A percentile compares a stretch with the other conserved stretches of the same genome.
Conservation (phyloP, 2,329 filamentous ascomycete genomes). For the Fusarium scirpi region DNA sequence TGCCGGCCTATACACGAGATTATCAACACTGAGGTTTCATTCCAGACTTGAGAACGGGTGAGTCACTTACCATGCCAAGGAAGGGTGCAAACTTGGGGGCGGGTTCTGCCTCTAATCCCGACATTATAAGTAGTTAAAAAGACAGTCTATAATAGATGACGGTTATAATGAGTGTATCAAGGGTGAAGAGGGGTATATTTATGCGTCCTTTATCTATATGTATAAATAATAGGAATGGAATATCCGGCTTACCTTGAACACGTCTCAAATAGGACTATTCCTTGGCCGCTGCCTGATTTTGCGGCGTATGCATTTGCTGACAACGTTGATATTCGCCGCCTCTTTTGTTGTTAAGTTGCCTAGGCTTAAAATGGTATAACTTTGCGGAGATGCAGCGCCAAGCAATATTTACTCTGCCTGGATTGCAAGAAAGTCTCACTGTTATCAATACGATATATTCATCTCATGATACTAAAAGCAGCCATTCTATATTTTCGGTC, state of each 20-base stretch:
- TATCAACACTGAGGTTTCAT: conserved; percentile 42
- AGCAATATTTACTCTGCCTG: not conserved
- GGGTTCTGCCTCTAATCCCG: conserved; percentile 61
- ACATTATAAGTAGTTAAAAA: not conserved
- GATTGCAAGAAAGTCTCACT: not conserved
- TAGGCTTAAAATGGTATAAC: not conserved
- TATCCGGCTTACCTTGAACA: not conserved
- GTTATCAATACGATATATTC: not conserved
- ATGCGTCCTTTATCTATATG: not conserved
- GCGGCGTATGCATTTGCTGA: not conserved
- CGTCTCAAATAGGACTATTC: not conserved
- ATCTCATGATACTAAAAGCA: not conserved
- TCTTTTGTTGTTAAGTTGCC: not conserved
- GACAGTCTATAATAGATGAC: not conserved
- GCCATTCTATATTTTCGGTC: fast-evolving
- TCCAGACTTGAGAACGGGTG: not conserved
- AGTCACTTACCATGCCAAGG: conserved; percentile 80
- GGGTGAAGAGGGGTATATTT: not conserved
- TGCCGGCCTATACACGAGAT: conserved; percentile 70
- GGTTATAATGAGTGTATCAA: not conserved
- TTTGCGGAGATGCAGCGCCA: not conserved
- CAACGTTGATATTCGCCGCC: not conserved
- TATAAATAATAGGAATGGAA: no score
- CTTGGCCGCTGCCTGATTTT: not conserved
- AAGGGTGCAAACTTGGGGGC: conserved; percentile 88